These are phyloP conservation scores for Ceratocystiopsis minuta DNA, from an alignment of 2,329 filamentous ascomycete genomes.

Conservation along the genomic window DNA sequence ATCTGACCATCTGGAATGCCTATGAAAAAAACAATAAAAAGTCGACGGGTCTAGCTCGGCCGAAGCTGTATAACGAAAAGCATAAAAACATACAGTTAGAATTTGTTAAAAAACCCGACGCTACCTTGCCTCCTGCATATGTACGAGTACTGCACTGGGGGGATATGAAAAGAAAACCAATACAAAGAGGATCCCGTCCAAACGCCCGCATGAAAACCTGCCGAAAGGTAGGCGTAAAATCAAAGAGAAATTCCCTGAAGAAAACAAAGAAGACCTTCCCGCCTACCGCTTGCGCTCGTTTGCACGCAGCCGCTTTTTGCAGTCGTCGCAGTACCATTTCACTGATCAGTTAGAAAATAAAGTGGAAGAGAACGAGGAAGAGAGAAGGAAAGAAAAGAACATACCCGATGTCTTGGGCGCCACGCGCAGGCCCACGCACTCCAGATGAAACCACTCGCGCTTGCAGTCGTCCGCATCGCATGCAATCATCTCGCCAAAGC, in stretches of 20 bases:
- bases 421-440: conserved; percentile 62
- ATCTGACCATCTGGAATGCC: too few relatives aligned
- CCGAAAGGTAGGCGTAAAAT: too few relatives aligned
- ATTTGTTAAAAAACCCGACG: too few relatives aligned
- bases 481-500: conserved; percentile 71
- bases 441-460: conserved; percentile 69
- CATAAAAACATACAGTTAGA: too few relatives aligned
- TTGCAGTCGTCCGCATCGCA: conserved; percentile 58
- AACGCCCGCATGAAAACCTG: too few relatives aligned
- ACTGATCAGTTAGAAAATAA: conserved; percentile 24
- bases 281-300: conserved; percentile 32
- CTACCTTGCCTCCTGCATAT: too few relatives aligned
- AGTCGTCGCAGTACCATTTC: conserved; percentile 72
- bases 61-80: too few relatives aligned
- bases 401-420: conserved; percentile 60
- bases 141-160: too few relatives aligned
- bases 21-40: too few relatives aligned
- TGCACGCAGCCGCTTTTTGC: conserved; percentile 39
- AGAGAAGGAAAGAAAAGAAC: conserved; percentile 21
- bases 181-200: too few relatives aligned
- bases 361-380: background rate
- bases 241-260: background rate
- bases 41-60: too few relatives aligned
- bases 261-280: conserved; percentile 15
- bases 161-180: too few relatives aligned